Evolutionary conservation across 1,284 basidiomycete species (phyloP).

Genomic region (Ustilago sp.): DNA sequence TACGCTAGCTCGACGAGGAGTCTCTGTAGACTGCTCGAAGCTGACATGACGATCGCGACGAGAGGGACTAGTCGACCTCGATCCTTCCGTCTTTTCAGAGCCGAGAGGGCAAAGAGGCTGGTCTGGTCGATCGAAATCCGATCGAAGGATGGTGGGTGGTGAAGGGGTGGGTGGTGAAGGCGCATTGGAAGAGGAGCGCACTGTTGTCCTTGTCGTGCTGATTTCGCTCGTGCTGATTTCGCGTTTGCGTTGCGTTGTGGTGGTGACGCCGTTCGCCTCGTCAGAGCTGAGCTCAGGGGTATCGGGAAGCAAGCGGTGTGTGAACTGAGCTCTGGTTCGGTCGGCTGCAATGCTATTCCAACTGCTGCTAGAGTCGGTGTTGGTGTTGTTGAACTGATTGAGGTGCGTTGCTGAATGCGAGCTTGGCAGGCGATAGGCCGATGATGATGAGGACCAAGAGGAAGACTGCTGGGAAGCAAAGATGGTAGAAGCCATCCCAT

Average conservation of each 20-base stretch:
- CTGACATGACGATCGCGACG: constrained; percentile 45
- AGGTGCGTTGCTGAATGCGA: constrained; percentile 36
- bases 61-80: constrained; percentile 1
- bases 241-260: constrained; percentile 32
- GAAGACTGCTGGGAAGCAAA: constrained; percentile 17
- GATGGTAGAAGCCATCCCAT: constrained; percentile 31
- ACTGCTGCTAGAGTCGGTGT: constrained; percentile 9
- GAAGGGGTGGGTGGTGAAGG: constrained; percentile 27
- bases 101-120: constrained; percentile 17
- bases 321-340: constrained; percentile 9
- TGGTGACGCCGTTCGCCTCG: constrained; percentile 38
- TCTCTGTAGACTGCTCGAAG: constrained; percentile 32
- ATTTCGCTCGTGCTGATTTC: constrained; percentile 33
- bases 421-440: constrained; percentile 23
- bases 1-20: constrained; percentile 16
- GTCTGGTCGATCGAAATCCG: constrained; percentile 42
- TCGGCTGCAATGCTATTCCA: constrained; percentile 9
- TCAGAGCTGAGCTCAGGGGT: constrained; percentile 55
- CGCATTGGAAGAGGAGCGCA: constrained; percentile 17
- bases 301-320: constrained; percentile 30
- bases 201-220: constrained; percentile 33
- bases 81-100: constrained; percentile 5
- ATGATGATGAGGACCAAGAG: constrained; percentile 2
- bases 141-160: constrained; percentile 38
- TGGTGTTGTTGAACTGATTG: constrained; percentile 13